Base-by-base conservation (phyloP, 2,329 filamentous ascomycete species). In the Aspergillus unguis region DNA sequence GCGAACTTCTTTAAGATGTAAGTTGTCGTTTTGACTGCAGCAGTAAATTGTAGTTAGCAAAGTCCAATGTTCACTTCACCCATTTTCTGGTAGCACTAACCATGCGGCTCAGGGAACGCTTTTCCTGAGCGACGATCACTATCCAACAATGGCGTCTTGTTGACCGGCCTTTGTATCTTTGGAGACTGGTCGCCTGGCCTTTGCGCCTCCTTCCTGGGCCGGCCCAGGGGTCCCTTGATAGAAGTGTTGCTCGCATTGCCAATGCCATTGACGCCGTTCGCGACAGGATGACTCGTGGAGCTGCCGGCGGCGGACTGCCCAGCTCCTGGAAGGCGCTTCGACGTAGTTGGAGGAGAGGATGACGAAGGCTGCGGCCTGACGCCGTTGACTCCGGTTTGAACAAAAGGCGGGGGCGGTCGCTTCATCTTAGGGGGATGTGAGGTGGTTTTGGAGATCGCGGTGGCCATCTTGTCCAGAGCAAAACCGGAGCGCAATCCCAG, bases 1-100 rank as follows among this genome's bases (percentile, higher is more conserved):
- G 77, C 79, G 71, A 87, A 91, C 72, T 92, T 95, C 62, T 83
- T 85, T n/a, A 97, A 78, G 44, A 97, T 90, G 63, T 94, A 89
- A 10, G 81, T 74, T 55, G 86, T 83, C 29, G 85, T 87, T 68
- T 87, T 82, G 40, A 92, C 90, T 91, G 50, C 48, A 51, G 61
- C 55, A 17, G 41, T 40, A 38, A 62, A 52, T 52, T 54, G 48
- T 28, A 27, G 40, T 64, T 54, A 58, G 62, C 49, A 52, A 42
- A 55, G 50, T 37, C 54, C 44, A 48, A 29, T 36, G 26, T 32
- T 37, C 31, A 56, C 40, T 44, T 48, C 38, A 48, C 28, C 32
- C 31, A 41, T 17, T 25, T 40, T 6, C 25, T 8, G 23, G 42
- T 33, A 31, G 46, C 48, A 49, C 72, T 59, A 61, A 77, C 75